Percentiles rank a stretch among this genome's conserved stretches.
Conservation (phyloP, 768 basidiomycete genomes). For the Mycena rebaudengoi region DNA sequence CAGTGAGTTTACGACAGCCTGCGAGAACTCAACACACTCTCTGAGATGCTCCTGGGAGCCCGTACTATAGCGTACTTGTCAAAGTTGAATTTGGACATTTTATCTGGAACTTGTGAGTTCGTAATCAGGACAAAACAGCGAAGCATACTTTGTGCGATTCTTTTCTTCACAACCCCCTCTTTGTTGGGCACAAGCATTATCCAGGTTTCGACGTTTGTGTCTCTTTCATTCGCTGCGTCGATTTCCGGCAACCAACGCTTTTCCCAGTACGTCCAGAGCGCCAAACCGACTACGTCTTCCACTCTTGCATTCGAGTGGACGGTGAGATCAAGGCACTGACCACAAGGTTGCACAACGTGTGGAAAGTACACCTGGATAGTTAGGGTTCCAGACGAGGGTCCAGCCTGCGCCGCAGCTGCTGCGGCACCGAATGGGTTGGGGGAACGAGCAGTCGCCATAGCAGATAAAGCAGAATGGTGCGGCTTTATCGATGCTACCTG, state of each 20-base stretch:
- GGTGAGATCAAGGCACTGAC: conserved; percentile 54
- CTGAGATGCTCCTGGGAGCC: conserved; percentile 1
- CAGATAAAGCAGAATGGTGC: conserved; percentile 57
- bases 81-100: conserved; percentile 13
- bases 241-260: conserved; percentile 64
- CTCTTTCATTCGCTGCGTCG: conserved; percentile 40
- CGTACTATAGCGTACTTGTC: conserved; percentile 19
- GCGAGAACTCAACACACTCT: conserved; percentile 6
- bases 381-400: background rate
- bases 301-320: conserved; percentile 72
- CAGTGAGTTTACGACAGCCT: background rate
- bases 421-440: conserved; percentile 61
- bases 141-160: conserved; percentile 20
- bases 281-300: conserved; percentile 79
- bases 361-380: conserved; percentile 71
- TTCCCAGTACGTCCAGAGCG: conserved; percentile 75
- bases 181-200: conserved; percentile 20
- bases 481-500: conserved; percentile 36
- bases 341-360: conserved; percentile 53
- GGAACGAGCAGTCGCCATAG: conserved; percentile 57
- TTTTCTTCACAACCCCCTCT: conserved; percentile 15
- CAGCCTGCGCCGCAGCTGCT: background rate
- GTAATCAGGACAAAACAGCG: background rate
- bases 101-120: background rate
- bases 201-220: conserved; percentile 13